Evolutionary conservation across 768 basidiomycete species (phyloP), one percentile per base, ranked within the genome.

Genomic region (Agaricus bisporus): DNA sequence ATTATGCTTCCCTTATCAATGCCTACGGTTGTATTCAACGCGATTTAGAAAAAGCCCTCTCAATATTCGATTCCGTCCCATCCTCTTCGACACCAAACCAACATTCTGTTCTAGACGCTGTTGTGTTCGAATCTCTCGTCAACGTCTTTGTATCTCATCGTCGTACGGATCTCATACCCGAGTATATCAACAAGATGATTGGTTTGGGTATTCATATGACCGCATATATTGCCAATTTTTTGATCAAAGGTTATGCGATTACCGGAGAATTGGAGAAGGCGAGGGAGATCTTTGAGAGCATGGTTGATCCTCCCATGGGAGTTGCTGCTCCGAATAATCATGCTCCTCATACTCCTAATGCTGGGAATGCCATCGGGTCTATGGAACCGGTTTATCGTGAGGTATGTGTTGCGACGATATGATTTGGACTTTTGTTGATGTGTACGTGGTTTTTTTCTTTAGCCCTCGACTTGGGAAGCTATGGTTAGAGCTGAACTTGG

Each of bases 401-500:
- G 73, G 88, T 88, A 60, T 58, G 80, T 62, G 56, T 48, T 20
- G 61, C 29, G 4, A 45, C 54, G 17, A 46, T 28, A 37, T n/a
- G 41, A 25, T 41, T 7, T 49, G 29, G 44, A 8, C 35, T 54
- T 36, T 44, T 45, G 17, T 58, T 28, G 49, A 54, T 42, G 36
- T 22, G 22, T 22, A 22, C 4, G 22, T 22, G 22, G 22, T 55
- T 39, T 8, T 43, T 49, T 28, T 49, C 49, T 53, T 2, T 61
- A 91, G 85, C 92, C 91, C 11, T 92, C 89, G 38, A 95, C 92
- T 0, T 95, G 90, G 86, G 97, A 98, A 64, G 84, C 83, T 4
- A 98, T 99, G 94, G 82, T 99, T 58, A 81, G 91, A 12, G 90
- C 89, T 1, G 97, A 99, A 65, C 75, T 98, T 10, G 83, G 83